A percentile compares a stretch with the other conserved stretches of the same genome.
These are phyloP conservation scores for Calonectria naviculata DNA, from an alignment of 2,329 filamentous ascomycete species.

Conservation along the genomic window DNA sequence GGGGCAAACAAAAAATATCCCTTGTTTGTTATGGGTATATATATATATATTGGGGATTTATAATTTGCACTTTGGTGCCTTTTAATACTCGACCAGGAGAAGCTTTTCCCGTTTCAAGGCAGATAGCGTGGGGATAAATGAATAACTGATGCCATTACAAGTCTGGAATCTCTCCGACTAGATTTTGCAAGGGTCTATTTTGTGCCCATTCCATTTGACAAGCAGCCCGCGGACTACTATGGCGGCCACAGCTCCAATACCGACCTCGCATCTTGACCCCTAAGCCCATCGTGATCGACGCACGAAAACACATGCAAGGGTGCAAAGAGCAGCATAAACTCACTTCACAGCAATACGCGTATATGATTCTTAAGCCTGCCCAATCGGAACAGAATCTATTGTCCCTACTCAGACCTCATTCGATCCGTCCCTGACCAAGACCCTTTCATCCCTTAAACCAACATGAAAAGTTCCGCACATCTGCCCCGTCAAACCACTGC, in stretches of 20 bases:
- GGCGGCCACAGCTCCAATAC: too few species aligned
- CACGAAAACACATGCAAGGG: background rate
- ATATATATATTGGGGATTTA: background rate
- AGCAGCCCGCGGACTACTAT: too few species aligned
- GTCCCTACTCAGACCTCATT: constrained; percentile 35
- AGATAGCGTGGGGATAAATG: background rate
- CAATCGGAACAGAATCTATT: constrained; percentile 43
- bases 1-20: background rate
- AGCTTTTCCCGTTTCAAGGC: background rate
- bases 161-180: background rate
- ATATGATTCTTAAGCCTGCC: constrained; percentile 21
- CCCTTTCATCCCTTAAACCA: constrained; percentile 37
- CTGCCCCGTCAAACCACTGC: constrained; percentile 33
- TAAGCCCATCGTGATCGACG: background rate
- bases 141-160: background rate
- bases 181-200: background rate
- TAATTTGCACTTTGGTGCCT: background rate
- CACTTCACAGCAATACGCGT: constrained; percentile 1
- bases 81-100: constrained; percentile 11
- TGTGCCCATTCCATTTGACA: background rate
- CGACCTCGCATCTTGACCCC: background rate
- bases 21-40: constrained; percentile 8
- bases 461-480: constrained; percentile 39
- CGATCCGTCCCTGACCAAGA: constrained; percentile 36
- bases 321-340: background rate